phyloP scores from a whole-genome alignment of 495 filamentous ascomycete genomes.

The Thermochaetoides thermophila region DNA sequence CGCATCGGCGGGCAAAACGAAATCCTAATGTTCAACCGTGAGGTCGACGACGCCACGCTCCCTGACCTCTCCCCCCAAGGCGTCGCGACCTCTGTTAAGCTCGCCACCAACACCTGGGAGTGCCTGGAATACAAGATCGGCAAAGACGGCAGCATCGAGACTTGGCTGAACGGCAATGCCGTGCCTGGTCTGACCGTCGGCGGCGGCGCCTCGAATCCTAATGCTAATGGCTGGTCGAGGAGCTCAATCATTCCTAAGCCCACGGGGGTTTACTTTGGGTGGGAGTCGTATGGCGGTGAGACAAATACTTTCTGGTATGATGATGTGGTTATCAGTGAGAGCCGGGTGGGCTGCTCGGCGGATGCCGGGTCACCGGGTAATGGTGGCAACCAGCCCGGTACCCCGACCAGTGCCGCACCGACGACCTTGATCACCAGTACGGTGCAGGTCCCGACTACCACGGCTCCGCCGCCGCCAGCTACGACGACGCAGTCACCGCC shows the following conservation, averaged over 20 bases:
- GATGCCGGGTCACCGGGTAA: too few species aligned
- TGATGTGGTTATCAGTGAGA: conserved; percentile 32
- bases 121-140: conserved; percentile 46
- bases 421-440: not conserved
- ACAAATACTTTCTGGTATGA: conserved; percentile 46
- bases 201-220: conserved; percentile 29
- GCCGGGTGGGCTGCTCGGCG: conserved; percentile 36
- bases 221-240: conserved; percentile 36
- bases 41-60: conserved; percentile 44
- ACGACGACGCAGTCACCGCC: not conserved
- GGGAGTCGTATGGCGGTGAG: conserved; percentile 44
- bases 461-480: not conserved
- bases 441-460: not conserved
- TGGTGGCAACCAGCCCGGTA: too few species aligned
- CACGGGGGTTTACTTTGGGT: conserved; percentile 42
- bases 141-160: conserved; percentile 39
- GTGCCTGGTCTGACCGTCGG: conserved; percentile 35
- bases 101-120: conserved; percentile 34
- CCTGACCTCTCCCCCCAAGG: conserved; percentile 42
- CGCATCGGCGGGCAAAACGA: conserved; percentile 42
- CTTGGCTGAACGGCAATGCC: conserved; percentile 37
- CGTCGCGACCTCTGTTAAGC: conserved; percentile 32
- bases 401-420: not conserved
- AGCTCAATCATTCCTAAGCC: conserved; percentile 32
- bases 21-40: conserved; percentile 47